phyloP scores from a whole-genome alignment of 2,329 filamentous ascomycete genomes.

The Fusarium armeniacum region DNA sequence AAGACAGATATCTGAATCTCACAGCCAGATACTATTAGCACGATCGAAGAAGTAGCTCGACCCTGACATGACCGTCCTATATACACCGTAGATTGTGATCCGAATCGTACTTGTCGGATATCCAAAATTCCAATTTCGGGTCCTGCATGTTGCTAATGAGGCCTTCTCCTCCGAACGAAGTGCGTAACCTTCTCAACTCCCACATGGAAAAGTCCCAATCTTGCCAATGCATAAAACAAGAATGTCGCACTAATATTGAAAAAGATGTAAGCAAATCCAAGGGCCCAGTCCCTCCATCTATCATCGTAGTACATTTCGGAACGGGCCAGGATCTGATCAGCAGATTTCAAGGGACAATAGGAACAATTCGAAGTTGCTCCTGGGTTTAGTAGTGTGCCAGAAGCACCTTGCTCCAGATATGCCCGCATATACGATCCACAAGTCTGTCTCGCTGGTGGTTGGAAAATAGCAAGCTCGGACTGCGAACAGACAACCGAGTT shows the following conservation, averaged over 20 bases:
- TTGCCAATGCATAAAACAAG: neutral
- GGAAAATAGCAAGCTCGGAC: constrained; percentile 10
- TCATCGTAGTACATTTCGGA: constrained; percentile 10
- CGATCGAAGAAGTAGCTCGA: too few relatives aligned
- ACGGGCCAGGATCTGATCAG: constrained; percentile 8
- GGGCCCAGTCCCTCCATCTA: constrained; percentile 12
- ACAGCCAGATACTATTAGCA: too few relatives aligned
- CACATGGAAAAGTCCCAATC: neutral
- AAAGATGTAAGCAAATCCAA: constrained; percentile 3
- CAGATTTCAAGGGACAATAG: constrained; percentile 2
- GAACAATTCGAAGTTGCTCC: neutral
- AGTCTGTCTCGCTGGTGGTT: neutral
- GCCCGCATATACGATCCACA: constrained; percentile 12
- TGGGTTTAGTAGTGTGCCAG: neutral
- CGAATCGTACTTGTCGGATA: too few relatives aligned
- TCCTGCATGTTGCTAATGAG: too few relatives aligned
- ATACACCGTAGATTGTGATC: too few relatives aligned
- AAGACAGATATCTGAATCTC: too few relatives aligned
- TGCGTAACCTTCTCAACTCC: neutral
- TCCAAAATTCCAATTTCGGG: too few relatives aligned
- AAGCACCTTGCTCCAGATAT: constrained; percentile 1
- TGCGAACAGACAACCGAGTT: constrained; percentile 1
- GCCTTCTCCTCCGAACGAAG: neutral
- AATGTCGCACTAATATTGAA: constrained; percentile 10
- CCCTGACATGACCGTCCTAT: too few relatives aligned